Evolutionary conservation across 2,329 filamentous ascomycete species (phyloP), one percentile per base, ranked within the genome.

Genomic region (Mycosphaerella sp.): DNA sequence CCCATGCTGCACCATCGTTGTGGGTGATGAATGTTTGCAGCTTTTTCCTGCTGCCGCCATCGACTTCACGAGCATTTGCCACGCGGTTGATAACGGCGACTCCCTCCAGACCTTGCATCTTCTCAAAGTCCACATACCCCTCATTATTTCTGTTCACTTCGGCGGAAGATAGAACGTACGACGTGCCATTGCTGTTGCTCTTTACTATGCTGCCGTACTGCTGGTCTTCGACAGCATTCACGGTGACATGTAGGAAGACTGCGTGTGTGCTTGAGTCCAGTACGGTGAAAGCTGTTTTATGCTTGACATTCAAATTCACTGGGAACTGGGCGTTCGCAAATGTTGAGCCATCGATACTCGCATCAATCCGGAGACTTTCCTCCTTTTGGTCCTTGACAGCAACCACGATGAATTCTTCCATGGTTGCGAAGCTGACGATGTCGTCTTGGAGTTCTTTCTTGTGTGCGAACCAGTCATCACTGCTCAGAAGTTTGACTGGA

Each of bases 141-240:
- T 69, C 63, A 10, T 79, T 74, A 67, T 96, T 84, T 62, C 89
- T 82, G 71, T 97, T 96, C 67, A 97, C 89, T 17, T 82, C 82
- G 46, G 81, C 76, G 23, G 93, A 78, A 70, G 88, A 95, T 60
- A 95, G 76, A 10, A 95, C 88, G 66, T 96, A 98, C 1, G 87
- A 93, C 0, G 93, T 98, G 51, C 93, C 93, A 67, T 98, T 97
- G 64, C 90, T 96, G 75, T 98, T 98, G 67, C 90, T 96, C 80
- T 97, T 98, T 72, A 98, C 83, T 63, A 98, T 89, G 23, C 86
- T 86, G 38, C 93, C 93, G 64, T 87, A 90, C 56, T 86, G 81
- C 48, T 80, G 81, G 14, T 82, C 85, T 48, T 76, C 69, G 3
- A 76, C 75, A 40, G 79, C 80, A 64, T 87, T 85, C 40, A 89